Evolutionary conservation across 176 grass and related monocot species (phyloP).

Genomic region (Hsuehochloa calcarea): DNA sequence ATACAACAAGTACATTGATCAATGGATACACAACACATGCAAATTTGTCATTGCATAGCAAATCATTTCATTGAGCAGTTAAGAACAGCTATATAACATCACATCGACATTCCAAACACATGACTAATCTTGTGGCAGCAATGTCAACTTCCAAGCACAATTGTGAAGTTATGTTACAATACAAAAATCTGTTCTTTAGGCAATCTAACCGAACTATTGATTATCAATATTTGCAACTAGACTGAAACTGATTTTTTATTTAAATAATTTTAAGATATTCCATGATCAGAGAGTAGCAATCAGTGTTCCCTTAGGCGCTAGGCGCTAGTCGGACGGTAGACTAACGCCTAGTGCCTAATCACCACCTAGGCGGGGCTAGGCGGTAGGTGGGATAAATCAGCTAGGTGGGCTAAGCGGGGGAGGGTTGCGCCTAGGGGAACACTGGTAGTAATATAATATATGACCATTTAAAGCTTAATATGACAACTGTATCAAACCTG

Average conservation of each 20-base stretch:
- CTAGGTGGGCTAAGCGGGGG: no score
- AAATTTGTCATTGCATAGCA: not conserved
- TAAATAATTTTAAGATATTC: not conserved
- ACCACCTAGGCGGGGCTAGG: no score
- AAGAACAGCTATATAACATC: not conserved
- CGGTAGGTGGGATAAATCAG: no score
- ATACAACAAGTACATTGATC: not conserved
- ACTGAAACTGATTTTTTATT: not conserved
- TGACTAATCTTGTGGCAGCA: constrained; percentile 1
- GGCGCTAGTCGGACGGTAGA: no score
- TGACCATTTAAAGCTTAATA: not conserved
- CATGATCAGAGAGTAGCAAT: not conserved
- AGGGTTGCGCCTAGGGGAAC: no score
- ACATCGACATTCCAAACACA: not conserved
- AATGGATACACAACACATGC: not conserved
- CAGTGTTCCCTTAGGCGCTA: no score
- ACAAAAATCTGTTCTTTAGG: not conserved
- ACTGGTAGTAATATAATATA: not conserved
- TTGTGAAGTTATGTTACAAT: not conserved
- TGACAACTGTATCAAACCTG: constrained; percentile 44
- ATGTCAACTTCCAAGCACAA: constrained; percentile 13
- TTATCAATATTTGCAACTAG: not conserved
- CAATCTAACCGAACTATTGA: not conserved
- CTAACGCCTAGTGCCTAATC: no score
- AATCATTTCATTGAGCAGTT: not conserved